Evolutionary conservation across 2,329 filamentous ascomycete genomes (phyloP).

Genomic region (Penicillium sp.): DNA sequence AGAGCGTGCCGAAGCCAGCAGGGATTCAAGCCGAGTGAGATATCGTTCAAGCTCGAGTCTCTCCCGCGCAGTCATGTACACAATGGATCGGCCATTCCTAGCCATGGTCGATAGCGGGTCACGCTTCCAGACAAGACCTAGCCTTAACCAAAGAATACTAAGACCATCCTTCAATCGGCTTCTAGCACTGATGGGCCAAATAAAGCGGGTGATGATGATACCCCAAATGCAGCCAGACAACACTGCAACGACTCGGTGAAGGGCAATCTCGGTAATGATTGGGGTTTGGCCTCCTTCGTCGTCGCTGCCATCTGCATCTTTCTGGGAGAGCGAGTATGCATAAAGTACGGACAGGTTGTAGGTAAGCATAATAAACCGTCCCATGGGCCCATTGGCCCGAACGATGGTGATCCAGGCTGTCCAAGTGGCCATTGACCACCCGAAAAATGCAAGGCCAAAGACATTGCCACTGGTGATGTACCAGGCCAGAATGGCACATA

Average conservation of each 20-base stretch:
- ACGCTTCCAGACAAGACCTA: conserved; percentile 94
- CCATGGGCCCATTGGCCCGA: conserved; percentile 80
- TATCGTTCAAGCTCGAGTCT: conserved; percentile 85
- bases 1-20: conserved; percentile 70
- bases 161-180: conserved; percentile 86
- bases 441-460: conserved; percentile 72
- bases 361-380: conserved; percentile 88
- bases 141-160: conserved; percentile 86
- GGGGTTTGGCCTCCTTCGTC: conserved; percentile 83
- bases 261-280: conserved; percentile 79
- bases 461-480: conserved; percentile 71
- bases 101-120: conserved; percentile 78
- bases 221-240: conserved; percentile 66
- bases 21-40: conserved; percentile 67
- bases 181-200: conserved; percentile 92
- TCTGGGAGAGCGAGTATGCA: conserved; percentile 78
- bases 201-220: conserved; percentile 79
- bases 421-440: conserved; percentile 75
- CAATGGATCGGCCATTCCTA: conserved; percentile 55
- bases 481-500: conserved; percentile 76
- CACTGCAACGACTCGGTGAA: conserved; percentile 67
- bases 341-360: conserved; percentile 96
- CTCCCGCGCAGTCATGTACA: conserved; percentile 85
- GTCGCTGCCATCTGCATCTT: conserved; percentile 66
- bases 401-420: conserved; percentile 90